Conservation (phyloP, 2,329 filamentous ascomycete genomes). For the Phaeosphaeriaceae sp. region DNA sequence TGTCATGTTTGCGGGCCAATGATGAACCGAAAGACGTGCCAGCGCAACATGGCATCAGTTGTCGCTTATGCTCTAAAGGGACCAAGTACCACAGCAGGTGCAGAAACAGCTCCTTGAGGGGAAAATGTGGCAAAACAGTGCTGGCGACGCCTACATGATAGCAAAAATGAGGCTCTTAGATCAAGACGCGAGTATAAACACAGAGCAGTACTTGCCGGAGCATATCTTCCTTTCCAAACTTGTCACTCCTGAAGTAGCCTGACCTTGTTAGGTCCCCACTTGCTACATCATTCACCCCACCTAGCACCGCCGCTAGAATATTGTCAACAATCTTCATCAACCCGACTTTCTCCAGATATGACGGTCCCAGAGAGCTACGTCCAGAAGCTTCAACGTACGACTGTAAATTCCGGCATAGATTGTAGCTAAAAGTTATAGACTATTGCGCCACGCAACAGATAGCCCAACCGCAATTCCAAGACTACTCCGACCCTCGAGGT, state of each 20-base stretch:
- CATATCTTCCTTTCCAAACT: conserved; percentile 27
- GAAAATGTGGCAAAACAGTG: conserved; percentile 30
- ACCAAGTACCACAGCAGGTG: conserved; percentile 29
- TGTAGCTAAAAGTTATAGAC: conserved; percentile 29
- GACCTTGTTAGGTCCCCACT: conserved; percentile 31
- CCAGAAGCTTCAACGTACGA: conserved; percentile 43
- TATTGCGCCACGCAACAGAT: conserved; percentile 43
- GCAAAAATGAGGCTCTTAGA: conserved; percentile 34
- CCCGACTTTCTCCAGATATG: conserved; percentile 30
- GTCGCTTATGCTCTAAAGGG: conserved; percentile 24
- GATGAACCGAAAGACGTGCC: conserved; percentile 32
- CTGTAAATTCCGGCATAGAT: conserved; percentile 3
- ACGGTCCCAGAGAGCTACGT: conserved; percentile 38
- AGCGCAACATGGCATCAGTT: conserved; percentile 39
- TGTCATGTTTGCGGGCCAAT: conserved; percentile 37
- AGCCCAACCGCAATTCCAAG: conserved; percentile 45
- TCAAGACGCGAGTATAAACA: conserved; percentile 41
- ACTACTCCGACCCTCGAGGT: conserved; percentile 48
- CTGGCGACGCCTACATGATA: conserved; percentile 24
- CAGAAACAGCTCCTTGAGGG: conserved; percentile 27
- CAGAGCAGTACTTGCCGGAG: conserved; percentile 25
- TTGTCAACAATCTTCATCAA: conserved; percentile 15
- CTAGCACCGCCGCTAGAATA: conserved; percentile 18
- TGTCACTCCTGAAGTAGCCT: conserved; percentile 23
- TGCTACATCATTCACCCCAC: conserved; percentile 25